Evolutionary conservation across 2,329 filamentous ascomycete species (phyloP).

Genomic region (Claviceps monticola): DNA sequence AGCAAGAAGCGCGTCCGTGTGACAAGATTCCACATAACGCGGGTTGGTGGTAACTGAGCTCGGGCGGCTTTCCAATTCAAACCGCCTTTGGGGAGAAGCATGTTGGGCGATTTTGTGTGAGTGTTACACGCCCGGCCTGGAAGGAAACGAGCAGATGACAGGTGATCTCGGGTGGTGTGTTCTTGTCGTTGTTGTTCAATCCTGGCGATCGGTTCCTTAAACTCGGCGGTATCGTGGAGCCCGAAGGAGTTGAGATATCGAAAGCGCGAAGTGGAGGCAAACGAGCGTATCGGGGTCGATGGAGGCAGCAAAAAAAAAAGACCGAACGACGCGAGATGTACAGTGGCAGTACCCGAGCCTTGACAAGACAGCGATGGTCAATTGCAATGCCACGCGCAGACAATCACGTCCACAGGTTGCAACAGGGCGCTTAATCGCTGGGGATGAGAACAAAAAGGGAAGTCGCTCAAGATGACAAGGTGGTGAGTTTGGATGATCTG

Average conservation of each 20-base stretch:
- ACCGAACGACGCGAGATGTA: background rate
- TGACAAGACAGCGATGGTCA: background rate
- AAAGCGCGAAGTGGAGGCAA: conserved; percentile 1
- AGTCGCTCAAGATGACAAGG: background rate
- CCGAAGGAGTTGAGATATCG: background rate
- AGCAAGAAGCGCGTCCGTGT: conserved; percentile 69
- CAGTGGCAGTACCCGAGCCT: background rate
- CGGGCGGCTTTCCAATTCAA: conserved; percentile 86
- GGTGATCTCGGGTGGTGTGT: background rate
- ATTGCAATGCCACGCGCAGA: background rate
- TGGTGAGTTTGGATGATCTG: background rate
- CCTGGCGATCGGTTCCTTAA: conserved; percentile 4
- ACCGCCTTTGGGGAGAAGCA: conserved; percentile 85
- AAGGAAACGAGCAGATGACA: background rate
- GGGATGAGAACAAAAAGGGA: background rate
- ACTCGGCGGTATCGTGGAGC: conserved; percentile 8
- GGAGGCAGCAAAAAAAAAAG: background rate
- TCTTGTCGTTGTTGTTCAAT: background rate
- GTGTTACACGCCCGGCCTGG: conserved; percentile 2
- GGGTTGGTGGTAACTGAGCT: conserved; percentile 61
- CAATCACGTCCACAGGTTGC: background rate
- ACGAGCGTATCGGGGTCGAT: background rate
- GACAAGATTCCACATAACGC: conserved; percentile 55
- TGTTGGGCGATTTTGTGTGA: conserved; percentile 27
- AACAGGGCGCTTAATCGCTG: background rate